A percentile compares a stretch with the other conserved stretches of the same genome.
Conservation (phyloP, 805 yeast genomes). For the Ogataea dorogensis region DNA sequence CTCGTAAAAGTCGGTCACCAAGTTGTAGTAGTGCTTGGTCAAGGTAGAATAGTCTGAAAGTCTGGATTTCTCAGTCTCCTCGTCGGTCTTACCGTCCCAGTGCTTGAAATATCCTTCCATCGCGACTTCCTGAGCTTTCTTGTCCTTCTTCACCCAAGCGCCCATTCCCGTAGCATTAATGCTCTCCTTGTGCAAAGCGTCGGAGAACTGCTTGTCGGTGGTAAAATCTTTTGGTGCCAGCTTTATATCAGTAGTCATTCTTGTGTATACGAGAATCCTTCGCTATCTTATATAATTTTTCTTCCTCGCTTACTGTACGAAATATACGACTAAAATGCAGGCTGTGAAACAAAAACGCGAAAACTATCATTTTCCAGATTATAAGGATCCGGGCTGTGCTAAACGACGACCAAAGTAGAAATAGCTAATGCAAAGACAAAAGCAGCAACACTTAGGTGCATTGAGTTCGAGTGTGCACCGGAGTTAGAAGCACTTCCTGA, state of each 20-base stretch:
- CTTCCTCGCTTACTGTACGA: not conserved
- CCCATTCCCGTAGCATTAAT: conserved; percentile 66
- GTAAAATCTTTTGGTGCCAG: conserved; percentile 55
- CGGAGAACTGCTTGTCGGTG: conserved; percentile 71
- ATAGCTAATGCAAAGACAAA: conserved; percentile 3
- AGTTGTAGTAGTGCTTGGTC: conserved; percentile 94
- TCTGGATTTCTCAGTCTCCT: conserved; percentile 68
- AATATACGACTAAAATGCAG: conserved; percentile 5
- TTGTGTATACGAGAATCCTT: not conserved
- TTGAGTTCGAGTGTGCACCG: conserved; percentile 5
- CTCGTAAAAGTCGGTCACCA: conserved; percentile 97
- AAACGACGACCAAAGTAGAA: not conserved
- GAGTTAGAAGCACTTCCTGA: conserved; percentile 10
- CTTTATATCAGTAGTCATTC: conserved; percentile 23
- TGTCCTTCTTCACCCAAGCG: conserved; percentile 76
- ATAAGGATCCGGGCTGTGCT: too few species aligned
- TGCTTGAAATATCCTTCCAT: conserved; percentile 89
- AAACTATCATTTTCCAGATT: too few species aligned
- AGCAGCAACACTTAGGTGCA: conserved; percentile 1
- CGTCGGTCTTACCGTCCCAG: conserved; percentile 90
- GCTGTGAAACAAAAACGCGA: conserved; percentile 1
- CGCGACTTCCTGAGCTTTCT: conserved; percentile 78
- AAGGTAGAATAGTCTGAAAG: conserved; percentile 83
- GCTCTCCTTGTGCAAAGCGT: conserved; percentile 71
- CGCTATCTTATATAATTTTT: conserved; percentile 2